phyloP scores from a whole-genome alignment of 108 stramenopile genomes.

The Mayamaea pseudoterrestris region DNA sequence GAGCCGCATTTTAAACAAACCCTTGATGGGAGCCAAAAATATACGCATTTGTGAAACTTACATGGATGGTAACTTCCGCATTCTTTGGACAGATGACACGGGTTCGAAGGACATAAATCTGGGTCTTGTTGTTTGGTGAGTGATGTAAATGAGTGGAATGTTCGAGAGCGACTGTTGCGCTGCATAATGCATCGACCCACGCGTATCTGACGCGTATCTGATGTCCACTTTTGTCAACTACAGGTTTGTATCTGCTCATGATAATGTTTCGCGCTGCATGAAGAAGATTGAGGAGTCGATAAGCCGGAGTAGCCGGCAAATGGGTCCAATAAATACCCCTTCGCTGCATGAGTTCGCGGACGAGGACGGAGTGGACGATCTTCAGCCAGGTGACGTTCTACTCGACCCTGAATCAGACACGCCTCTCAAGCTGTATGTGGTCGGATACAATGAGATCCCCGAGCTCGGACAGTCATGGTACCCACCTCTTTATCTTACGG shows the following conservation, averaged over 20 bases:
- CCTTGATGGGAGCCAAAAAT: conserved; percentile 22
- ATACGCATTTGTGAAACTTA: conserved; percentile 43
- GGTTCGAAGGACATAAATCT: not conserved
- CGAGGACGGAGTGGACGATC: not conserved
- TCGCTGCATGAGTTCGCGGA: too few species aligned
- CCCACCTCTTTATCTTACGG: conserved; percentile 31
- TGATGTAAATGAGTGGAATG: not conserved
- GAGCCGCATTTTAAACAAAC: conserved; percentile 25
- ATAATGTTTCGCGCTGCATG: conserved; percentile 33
- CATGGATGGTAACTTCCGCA: conserved; percentile 34
- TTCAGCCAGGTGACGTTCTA: conserved; percentile 8
- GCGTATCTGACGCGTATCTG: too few species aligned
- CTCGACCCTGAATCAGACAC: conserved; percentile 26
- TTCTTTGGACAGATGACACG: conserved; percentile 31
- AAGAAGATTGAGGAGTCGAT: conserved; percentile 34
- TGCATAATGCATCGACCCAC: too few species aligned
- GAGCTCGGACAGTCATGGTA: conserved; percentile 18
- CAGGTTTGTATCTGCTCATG: conserved; percentile 36
- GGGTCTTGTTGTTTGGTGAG: conserved; percentile 8
- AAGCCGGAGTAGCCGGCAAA: conserved; percentile 21
- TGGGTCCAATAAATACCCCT: conserved; percentile 4
- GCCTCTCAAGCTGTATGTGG: conserved; percentile 33
- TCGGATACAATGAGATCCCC: conserved; percentile 13
- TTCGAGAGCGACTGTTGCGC: not conserved
- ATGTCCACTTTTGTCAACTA: too few species aligned